Base-by-base conservation (phyloP, 1,284 basidiomycete species). In the Sphagnurus paluster region DNA sequence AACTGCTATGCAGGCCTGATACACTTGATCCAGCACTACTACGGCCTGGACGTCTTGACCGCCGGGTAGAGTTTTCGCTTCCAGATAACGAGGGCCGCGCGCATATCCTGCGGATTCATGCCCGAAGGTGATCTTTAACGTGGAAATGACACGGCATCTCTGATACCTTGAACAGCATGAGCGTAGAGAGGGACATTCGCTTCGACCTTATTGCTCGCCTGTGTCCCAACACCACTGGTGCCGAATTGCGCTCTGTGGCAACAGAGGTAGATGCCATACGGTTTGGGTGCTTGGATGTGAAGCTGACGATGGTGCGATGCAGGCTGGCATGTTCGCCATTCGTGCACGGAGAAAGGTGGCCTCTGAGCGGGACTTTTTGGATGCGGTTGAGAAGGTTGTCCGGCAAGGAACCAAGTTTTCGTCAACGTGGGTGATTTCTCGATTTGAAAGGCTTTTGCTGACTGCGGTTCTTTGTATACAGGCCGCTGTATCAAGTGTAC, bases 311-410 rank as follows among this genome's bases (percentile, higher is more conserved):
- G n/a, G 49, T 37, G 33, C 30, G 36, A 24, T 44, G 14, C 55
- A 90, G 84, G 97, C 97, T 26, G 97, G 97, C 33, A 99, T 99
- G 97, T 99, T 98, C 71, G 96, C 97, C 1, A 99, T 99, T 59
- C 87, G 97, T 50, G 92, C 94, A 45, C 78, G 97, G 58, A 80
- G 97, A 68, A 98, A 99, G 71, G 93, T 99, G 5, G 94, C 96
- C 0, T 95, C 93, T 4, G 97, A 99, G 66, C 85, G 93, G 48
- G 97, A 99, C 71, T 99, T 98, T 73, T 71, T 99, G 61, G 93
- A 98, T 62, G 92, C 94, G 4, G 96, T 99, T 3, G 96, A 99
- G 74, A 98, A 98, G 75, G 96, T 98, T 48, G 93, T 98, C 40
- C 79, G 93, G 62, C 95, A 98, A 72, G 96, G 96, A 40, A 95